phyloP scores from a whole-genome alignment of 768 basidiomycete species.

The Tricholoma hemisulphureum region DNA sequence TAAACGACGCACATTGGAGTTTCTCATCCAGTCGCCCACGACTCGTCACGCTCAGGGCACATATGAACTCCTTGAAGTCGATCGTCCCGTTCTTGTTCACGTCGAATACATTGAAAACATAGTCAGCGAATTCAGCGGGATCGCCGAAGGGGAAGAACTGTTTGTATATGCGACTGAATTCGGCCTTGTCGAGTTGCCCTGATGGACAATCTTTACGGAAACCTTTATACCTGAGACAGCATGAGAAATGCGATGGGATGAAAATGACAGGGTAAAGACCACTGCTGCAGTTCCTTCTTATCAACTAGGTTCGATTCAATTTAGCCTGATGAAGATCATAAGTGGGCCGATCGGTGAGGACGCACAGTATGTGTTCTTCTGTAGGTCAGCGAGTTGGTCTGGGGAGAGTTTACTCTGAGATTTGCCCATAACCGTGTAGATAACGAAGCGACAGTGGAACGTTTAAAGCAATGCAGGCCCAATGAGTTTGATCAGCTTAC shows the following conservation, averaged over 20 bases:
- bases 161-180: constrained; percentile 97
- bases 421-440: constrained; percentile 80
- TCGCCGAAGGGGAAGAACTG: constrained; percentile 99
- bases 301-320: constrained; percentile 58
- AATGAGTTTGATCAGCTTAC: neutral
- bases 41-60: constrained; percentile 92
- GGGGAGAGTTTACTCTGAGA: constrained; percentile 92
- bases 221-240: constrained; percentile 85
- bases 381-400: constrained; percentile 91
- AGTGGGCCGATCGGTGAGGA: constrained; percentile 15
- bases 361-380: constrained; percentile 97
- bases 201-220: constrained; percentile 99
- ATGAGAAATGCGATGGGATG: constrained; percentile 8
- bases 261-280: constrained; percentile 43
- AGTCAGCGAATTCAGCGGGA: constrained; percentile 93
- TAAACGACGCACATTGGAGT: constrained; percentile 77
- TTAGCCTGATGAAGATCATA: constrained; percentile 4
- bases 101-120: constrained; percentile 98
- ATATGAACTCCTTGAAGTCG: constrained; percentile 99
- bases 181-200: constrained; percentile 92
- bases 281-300: constrained; percentile 96
- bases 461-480: neutral
- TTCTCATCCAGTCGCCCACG: constrained; percentile 95
- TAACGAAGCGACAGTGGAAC: constrained; percentile 11
- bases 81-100: constrained; percentile 94